Evolutionary conservation across 371 early-diverging fungal species (phyloP), one percentile per base, ranked within the genome.

Genomic region (Capniomyces stellatus): DNA sequence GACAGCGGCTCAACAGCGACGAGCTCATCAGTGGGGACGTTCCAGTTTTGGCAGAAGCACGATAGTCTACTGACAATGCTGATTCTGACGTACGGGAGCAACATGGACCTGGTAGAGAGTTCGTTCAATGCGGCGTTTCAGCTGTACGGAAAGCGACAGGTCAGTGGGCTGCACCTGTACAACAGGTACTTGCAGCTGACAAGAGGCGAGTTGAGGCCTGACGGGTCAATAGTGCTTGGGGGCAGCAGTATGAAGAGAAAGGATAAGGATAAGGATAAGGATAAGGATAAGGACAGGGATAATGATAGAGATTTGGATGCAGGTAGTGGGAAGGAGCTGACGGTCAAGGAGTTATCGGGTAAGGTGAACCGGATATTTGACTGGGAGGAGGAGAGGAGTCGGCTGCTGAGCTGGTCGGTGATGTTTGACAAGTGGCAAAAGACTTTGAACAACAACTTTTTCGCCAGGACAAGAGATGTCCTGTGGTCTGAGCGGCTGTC

Each of bases 41-140:
- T 51, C 35, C 30, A 30, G 31, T 51, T 51, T 35, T 51, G 51
- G 51, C 23, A 35, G 2, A 51, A 51, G 35, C 51, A 51, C 21
- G 51, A 51, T 35, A 24, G 35, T 35, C 12, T 30, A 6, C 3
- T 51, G 15, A 22, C 40, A 13, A 29, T 15, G 29, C 18, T 51
- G 18, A n/a, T 51, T 12, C 6, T 23, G 4, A 51, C 35, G 12
- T 51, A 51, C 22, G 51, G 51, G 3, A 39, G 23, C 8, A 51
- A 51, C 35, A 18, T 23, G 8, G 51, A 51, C 4, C 22, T 51
- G 21, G 12, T 51, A 18, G 31, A 25, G 35, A 51, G 10, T 10
- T 6, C 30, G 8, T 51, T 51, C 24, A 51, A 51, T 19, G 18
- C 31, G 6, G 23, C 3, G 29, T 51, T 51, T 51, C 29, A 51